Evolutionary conservation across 2,329 filamentous ascomycete genomes (phyloP).

Genomic region (Sporothrix euskadiensis): DNA sequence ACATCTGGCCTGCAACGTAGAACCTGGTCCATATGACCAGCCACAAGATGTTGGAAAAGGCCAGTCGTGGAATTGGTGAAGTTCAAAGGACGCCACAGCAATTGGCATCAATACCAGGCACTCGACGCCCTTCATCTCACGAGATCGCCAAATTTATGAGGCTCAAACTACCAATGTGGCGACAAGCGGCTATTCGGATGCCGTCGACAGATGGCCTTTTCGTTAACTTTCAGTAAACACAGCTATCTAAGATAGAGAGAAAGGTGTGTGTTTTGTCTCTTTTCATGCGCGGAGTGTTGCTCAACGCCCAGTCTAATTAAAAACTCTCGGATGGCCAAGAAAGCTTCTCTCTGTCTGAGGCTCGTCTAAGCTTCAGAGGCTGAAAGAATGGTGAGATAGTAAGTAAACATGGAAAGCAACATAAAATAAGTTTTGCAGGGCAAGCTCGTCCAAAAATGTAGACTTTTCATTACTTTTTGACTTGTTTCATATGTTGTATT

Average conservation of each 20-base stretch:
- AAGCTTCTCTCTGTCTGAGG: slow-evolving; percentile 9
- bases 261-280: not conserved
- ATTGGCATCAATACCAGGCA: not conserved
- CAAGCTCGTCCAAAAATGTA: not conserved
- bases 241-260: not conserved
- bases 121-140: not conserved
- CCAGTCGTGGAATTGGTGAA: not conserved
- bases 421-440: not conserved
- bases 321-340: slow-evolving; percentile 1
- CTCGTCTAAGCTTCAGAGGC: not conserved
- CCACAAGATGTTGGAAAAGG: not conserved
- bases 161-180: not conserved
- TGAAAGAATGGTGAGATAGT: not conserved
- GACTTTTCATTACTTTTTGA: not conserved
- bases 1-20: not conserved
- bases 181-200: not conserved
- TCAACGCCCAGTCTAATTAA: slow-evolving; percentile 1
- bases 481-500: not conserved
- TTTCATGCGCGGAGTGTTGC: not conserved
- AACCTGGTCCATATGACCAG: slow-evolving; percentile 2
- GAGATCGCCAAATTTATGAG: slow-evolving; percentile 8
- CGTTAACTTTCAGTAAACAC: not conserved
- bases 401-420: not conserved
- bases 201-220: not conserved
- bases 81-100: not conserved